Evolutionary conservation across 2,329 filamentous ascomycete genomes (phyloP).

Genomic region (Geosmithia flava): DNA sequence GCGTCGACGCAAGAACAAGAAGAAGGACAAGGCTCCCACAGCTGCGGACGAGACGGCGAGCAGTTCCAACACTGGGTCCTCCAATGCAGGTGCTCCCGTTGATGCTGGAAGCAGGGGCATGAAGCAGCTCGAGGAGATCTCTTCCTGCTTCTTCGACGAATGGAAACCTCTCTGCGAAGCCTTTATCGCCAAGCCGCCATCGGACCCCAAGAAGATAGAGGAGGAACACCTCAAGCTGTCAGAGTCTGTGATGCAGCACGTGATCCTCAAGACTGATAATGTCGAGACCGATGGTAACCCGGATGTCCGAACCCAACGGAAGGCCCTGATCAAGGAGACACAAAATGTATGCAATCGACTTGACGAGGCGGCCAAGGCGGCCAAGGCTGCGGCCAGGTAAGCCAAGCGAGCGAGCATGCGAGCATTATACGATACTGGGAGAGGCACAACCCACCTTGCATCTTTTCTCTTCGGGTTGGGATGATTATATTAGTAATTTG

Average conservation of each 20-base stretch:
- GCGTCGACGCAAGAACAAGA: constrained; percentile 25
- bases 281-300: constrained; percentile 61
- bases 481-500: not conserved
- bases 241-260: constrained; percentile 65
- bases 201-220: constrained; percentile 51
- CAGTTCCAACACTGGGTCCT: constrained; percentile 30
- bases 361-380: constrained; percentile 31
- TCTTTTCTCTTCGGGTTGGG: not conserved
- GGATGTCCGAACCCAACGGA: constrained; percentile 52
- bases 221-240: constrained; percentile 66
- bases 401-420: not conserved
- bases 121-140: constrained; percentile 55
- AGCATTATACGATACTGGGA: not conserved
- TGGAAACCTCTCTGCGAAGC: constrained; percentile 53
- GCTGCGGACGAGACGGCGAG: constrained; percentile 26
- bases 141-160: constrained; percentile 48
- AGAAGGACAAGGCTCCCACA: constrained; percentile 28
- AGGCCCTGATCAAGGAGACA: constrained; percentile 60
- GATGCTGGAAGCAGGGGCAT: constrained; percentile 20
- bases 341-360: constrained; percentile 54
- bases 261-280: constrained; percentile 64
- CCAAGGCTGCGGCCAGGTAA: not conserved
- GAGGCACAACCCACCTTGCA: not conserved
- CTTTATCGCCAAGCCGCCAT: constrained; percentile 50
- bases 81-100: constrained; percentile 18